Base-by-base conservation (phyloP, 441 rosid species). In the Adansonia rubrostipa region DNA sequence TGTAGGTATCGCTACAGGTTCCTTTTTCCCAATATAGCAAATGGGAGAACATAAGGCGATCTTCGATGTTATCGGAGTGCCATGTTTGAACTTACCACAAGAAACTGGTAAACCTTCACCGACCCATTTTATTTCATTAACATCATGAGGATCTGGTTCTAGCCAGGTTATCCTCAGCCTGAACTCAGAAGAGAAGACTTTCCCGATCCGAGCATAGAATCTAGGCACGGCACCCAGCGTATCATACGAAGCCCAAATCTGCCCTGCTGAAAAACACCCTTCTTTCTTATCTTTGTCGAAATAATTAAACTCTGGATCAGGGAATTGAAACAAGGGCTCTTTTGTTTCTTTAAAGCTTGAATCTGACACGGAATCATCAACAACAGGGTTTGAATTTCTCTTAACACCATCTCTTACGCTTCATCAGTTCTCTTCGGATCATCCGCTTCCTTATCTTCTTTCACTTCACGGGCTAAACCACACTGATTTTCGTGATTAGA, bases 181-280 rank as follows among this genome's bases (percentile, higher is more conserved):
- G 82, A 87, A 88, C 73, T 80, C 82, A 63, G 87, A 53, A 73
- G 82, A 54, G 78, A 73, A 51, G 60, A 87, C 83, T 76, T 82
- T 88, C 80, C 77, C 86, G 77, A 92, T 86, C 56, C 65, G 87
- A 82, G 89, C 97, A 79, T 92, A 92, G 80, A 84, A 88, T 78
- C 97, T 86, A 70, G 97, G 97, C 94, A 90, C 88, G 40, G 84
- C 89, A 81, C 88, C 97, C 68, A 70, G 11, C 28, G 80, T 68
- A 74, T 91, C 94, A 75, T 87, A 90, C 63, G 61, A 47, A 71
- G 97, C 93, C 97, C 94, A 90, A 40, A 79, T 80, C 84, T 90
- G 92, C 53, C 90, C 92, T 6, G 17, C 84, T 6, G 78, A 66
- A 75, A 90, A 90, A 76, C 89, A 82, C 28, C 61, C 84, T 63